Base-by-base conservation (phyloP, 108 stramenopile genomes). In the Aurantiochytrium sp. region DNA sequence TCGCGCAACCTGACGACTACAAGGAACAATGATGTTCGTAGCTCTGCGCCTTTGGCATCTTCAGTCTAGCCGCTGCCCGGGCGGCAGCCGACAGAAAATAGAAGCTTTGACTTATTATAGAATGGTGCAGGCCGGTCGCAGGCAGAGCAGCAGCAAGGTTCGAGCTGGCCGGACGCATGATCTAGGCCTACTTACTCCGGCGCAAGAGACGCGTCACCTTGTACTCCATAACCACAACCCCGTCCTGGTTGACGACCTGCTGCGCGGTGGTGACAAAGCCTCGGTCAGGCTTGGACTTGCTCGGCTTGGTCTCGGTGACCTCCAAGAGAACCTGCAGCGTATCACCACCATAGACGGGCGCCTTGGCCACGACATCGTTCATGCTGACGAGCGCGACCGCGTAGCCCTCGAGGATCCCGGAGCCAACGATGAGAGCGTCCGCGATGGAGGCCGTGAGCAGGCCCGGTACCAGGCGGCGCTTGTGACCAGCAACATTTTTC, bases 401-500 rank as follows among this genome's bases (percentile, higher is more conserved):
- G 2, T 81, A 81, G 36, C 73, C 73, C 32, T 81, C 73, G 32
- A 81, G 73, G 30, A 81, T 81, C 1, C 73, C 73, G 6, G 73
- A 81, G n/a, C 73, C 73, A 17, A 81, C 73, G 24, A 81, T 81
- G 2, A 81, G 73, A 12, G 73, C 73, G 73, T 81, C 73, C 6
- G 73, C 73, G 24, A 81, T 41, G 21, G 73, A 81, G 6, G 73
- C 73, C n/a, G 73, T 81, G n/a, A 81, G 30, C 39, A 81, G 39
- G n/a, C 73, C 73, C n/a, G 73, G 73, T 2, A 24, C 73, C 6
- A 81, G 73, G 24, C 73, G 73, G 21, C 73, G 39, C 21, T 48
- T 27, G 45, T 81, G 73, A 24, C 73, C 73, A 27, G 42, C 73
- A 0, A 48, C 45, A 27, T 81, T 24, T 3, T n/a, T 12, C 6